phyloP scores from a whole-genome alignment of 805 yeast genomes.

The Ogataea chonburiensis region DNA sequence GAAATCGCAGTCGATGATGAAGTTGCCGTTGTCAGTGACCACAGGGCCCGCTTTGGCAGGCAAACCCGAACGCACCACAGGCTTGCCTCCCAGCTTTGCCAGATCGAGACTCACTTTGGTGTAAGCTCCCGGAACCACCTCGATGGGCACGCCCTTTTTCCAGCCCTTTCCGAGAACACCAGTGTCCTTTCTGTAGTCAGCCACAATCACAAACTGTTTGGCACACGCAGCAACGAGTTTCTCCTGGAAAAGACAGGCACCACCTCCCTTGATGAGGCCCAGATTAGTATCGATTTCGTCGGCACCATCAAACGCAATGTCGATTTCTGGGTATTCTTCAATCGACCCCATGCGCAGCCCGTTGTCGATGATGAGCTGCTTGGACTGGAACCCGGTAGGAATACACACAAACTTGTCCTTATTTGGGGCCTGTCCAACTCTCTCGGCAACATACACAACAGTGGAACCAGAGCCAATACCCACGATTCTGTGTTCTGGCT shows the following conservation, averaged over 20 bases:
- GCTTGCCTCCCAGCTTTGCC: slow-evolving; percentile 59
- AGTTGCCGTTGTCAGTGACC: slow-evolving; percentile 93
- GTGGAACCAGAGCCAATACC: slow-evolving; percentile 98
- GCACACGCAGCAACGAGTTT: slow-evolving; percentile 87
- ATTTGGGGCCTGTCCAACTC: slow-evolving; percentile 68
- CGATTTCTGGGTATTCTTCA: slow-evolving; percentile 80
- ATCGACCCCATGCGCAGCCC: slow-evolving; percentile 76
- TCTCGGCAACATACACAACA: slow-evolving; percentile 94
- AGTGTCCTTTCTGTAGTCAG: slow-evolving; percentile 86
- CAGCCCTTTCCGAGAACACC: slow-evolving; percentile 72
- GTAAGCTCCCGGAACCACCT: slow-evolving; percentile 86
- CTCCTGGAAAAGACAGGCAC: slow-evolving; percentile 96
- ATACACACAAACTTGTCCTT: slow-evolving; percentile 68
- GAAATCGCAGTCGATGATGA: slow-evolving; percentile 89
- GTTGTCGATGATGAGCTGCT: slow-evolving; percentile 77
- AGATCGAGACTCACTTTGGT: slow-evolving; percentile 71
- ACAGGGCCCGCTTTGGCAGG: slow-evolving; percentile 96
- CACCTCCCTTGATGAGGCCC: slow-evolving; percentile 96
- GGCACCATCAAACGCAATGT: slow-evolving; percentile 97
- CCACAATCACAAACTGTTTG: slow-evolving; percentile 76
- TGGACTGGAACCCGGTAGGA: slow-evolving; percentile 96
- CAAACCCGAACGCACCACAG: slow-evolving; percentile 79
- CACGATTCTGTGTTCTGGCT: slow-evolving; percentile 63
- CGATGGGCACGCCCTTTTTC: slow-evolving; percentile 93
- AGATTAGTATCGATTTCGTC: slow-evolving; percentile 86